Base-by-base conservation (phyloP, 2,329 filamentous ascomycete genomes). In the Colletotrichum shisoi region DNA sequence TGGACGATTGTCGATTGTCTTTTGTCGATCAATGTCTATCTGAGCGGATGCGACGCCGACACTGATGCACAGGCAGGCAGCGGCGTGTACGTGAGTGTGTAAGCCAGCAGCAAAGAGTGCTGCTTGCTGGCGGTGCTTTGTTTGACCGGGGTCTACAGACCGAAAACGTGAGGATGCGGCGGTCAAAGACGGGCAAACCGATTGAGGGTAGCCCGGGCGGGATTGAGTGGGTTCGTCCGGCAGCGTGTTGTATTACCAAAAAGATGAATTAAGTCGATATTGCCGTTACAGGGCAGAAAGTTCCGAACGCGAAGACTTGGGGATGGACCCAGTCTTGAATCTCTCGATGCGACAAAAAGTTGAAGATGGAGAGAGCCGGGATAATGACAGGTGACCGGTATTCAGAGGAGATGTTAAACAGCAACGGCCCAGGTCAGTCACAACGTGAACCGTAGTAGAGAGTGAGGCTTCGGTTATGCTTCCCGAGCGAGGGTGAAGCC, bases 1-100 rank as follows among this genome's bases (percentile, higher is more conserved):
- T 46, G 17, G 66, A 62, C 48, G 64, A 67, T 27, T 58, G 60
- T 54, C 61, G 60, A 63, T 63, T 56, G 60, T 49, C 61, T 60
- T 59, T 63, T 56, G 40, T 67, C 57, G 60, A 63, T 64, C 49
- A 59, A 64, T 44, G 54, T 42, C 45, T 51, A 53, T 64, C 48
- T 48, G 61, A 49, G 40, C 53, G 42, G 42, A 42, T 63, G 60
- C 44, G 42, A 27, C 49, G 56, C 31, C 12, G 17, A 51, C 8
- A 34, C 31, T 34, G 31, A 9, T 34, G 31, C 31, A 34, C 31
- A 34, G 13, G 40, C 42, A 15, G 13, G 54, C 42, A 57, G 54
- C n/a, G 24, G 17, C 27, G 27, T 27, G 27, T 5, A 31, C 27
- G 39, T 4, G 15, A n/a, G 51, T 17, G 54, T 45, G 39, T 31